Base-by-base conservation (phyloP, 768 basidiomycete species). In the Suillus sp. region DNA sequence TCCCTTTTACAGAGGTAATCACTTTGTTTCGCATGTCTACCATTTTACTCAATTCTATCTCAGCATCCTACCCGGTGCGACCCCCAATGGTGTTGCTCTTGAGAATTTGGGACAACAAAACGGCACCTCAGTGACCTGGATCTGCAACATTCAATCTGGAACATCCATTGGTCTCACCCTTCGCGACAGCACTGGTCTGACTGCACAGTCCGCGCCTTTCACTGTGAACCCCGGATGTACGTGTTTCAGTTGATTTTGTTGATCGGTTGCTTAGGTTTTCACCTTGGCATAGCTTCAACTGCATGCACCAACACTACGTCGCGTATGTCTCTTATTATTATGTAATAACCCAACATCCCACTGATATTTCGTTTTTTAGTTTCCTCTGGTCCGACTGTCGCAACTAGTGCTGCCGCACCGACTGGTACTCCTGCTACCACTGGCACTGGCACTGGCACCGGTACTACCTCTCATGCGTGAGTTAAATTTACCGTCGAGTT, bases 111-210 rank as follows among this genome's bases (percentile, higher is more conserved):
- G 79, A 42, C n/a, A 67, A 57, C 74, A 78, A 42, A 74, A 66
- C 8, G 71, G 73, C 18, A 84, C 74, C 27, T 75, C 78, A 5
- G 58, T 81, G 64, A 85, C 83, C 25, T 93, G 90, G 90, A 60
- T 32, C 1, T 82, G 80, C 59, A 86, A 87, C 77, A 69, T 81
- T 40, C 55, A 80, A 2, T 66, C 77, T 86, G 88, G 79, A n/a
- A 83, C 81, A 4, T 71, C 67, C 45, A 72, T 93, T 62, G 87
- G 84, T 59, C 71, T 93, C 34, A 79, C 77, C 14, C 64, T 95
- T 65, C 83, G 82, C 71, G 93, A 95, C 69, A 72, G 62, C 61
- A 83, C 77, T 37, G 93, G 93, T 69, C 0, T 25, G 0, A 30
- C 71, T 55, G 78, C 72, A 0, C 86, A 86, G 68, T 75, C 82